phyloP scores from a whole-genome alignment of 1,284 basidiomycete genomes.

The Malassezia globosa region DNA sequence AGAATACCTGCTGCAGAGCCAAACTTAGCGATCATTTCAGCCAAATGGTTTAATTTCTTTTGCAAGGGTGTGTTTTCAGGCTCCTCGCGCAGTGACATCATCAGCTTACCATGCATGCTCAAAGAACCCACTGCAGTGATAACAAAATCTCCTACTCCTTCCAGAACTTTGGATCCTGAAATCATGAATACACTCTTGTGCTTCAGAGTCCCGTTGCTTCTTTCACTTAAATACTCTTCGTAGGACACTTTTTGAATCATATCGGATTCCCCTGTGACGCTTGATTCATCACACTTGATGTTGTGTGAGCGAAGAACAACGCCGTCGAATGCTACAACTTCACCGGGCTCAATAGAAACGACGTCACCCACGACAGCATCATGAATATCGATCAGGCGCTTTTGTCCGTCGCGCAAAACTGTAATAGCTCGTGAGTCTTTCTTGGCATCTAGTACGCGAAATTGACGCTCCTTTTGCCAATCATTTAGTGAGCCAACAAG shows the following conservation, averaged over 20 bases:
- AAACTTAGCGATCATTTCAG: conserved; percentile 83
- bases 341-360: conserved; percentile 81
- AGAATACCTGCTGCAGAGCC: conserved; percentile 71
- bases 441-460: conserved; percentile 80
- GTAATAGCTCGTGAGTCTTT: conserved; percentile 91
- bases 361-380: conserved; percentile 90
- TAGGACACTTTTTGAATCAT: conserved; percentile 80
- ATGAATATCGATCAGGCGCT: conserved; percentile 66
- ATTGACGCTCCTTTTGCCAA: conserved; percentile 95
- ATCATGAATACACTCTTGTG: conserved; percentile 78
- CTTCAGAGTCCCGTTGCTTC: conserved; percentile 51
- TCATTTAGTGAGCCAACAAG: conserved; percentile 74
- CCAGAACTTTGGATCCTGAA: conserved; percentile 84
- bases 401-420: conserved; percentile 71
- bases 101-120: conserved; percentile 78
- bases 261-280: conserved; percentile 90
- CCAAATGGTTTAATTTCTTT: conserved; percentile 78
- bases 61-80: conserved; percentile 80
- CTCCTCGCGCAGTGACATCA: conserved; percentile 54
- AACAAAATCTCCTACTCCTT: conserved; percentile 86
- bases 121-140: conserved; percentile 81
- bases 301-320: conserved; percentile 85
- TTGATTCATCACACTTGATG: conserved; percentile 89
- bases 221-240: conserved; percentile 57
- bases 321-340: conserved; percentile 89